Percentiles rank a stretch among this genome's conserved stretches.
Conservation (phyloP, 805 yeast species). For the Barnettozyma botsteinii region DNA sequence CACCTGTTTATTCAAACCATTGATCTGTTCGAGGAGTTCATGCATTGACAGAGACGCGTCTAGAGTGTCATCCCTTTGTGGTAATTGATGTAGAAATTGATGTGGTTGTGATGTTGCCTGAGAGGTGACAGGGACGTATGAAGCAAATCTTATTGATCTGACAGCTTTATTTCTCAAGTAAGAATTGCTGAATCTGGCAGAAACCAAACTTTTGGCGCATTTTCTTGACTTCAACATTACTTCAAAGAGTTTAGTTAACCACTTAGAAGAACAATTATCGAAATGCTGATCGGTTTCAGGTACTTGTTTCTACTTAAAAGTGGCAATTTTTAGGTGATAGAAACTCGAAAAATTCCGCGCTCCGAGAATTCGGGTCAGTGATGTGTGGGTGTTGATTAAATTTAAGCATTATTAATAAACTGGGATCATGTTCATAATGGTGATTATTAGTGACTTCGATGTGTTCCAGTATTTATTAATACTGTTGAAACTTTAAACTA, state of each 20-base stretch:
- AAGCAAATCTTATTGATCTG: slow-evolving; percentile 7
- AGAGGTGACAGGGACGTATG: slow-evolving; percentile 1
- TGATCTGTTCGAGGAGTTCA: slow-evolving; percentile 20
- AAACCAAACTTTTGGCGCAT: slow-evolving; percentile 1
- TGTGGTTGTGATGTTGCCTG: neutral
- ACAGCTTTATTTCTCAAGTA: neutral
- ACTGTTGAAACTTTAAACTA: too few relatives aligned
- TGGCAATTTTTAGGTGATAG: slow-evolving; percentile 4
- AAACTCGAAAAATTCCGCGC: too few relatives aligned
- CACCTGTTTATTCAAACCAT: slow-evolving; percentile 13
- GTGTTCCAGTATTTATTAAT: too few relatives aligned
- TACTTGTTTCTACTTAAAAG: neutral
- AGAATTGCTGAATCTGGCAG: slow-evolving; percentile 1
- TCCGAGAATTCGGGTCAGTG: neutral
- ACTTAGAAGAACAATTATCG: too few relatives aligned
- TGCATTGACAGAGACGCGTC: slow-evolving; percentile 14
- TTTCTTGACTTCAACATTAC: slow-evolving; percentile 11
- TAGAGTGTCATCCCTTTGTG: slow-evolving; percentile 1
- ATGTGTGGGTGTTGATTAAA: too few relatives aligned
- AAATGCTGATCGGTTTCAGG: neutral
- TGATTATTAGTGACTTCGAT: too few relatives aligned
- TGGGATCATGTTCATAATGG: too few relatives aligned
- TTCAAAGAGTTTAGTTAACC: neutral
- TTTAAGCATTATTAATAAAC: too few relatives aligned
- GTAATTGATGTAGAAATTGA: neutral